Base-by-base conservation (phyloP, 352 stramenopile species). In the Phytophthora pini region DNA sequence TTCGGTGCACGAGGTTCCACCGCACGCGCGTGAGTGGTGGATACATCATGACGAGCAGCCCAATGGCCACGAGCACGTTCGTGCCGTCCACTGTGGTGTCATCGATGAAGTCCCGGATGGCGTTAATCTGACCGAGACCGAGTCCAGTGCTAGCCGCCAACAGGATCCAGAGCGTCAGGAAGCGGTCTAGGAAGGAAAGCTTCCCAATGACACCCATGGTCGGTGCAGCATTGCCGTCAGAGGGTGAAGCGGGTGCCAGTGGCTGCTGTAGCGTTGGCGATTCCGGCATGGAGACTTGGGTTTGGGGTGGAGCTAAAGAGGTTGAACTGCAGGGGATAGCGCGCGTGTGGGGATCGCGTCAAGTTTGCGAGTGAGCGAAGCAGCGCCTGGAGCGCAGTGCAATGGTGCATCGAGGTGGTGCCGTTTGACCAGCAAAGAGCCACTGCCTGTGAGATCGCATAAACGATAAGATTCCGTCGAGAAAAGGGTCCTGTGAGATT, bases 11-110 rank as follows among this genome's bases (percentile, higher is more conserved):
- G n/a, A 83, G 43, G 69, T 83, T 81, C 77, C 77, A 86, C 47
- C 61, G 77, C 34, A 86, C 77, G 26, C 77, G 80, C 56, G 68
- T 46, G 15, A 86, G 71, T 22, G 77, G 77, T 36, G 77, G 77
- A 48, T 87, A 87, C 70, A 87, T 87, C 77, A 84, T 87, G 61
- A 87, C 61, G 56, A 87, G 65, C 44, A 87, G 62, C 12, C 77
- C 74, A 47, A 84, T 65, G 31, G 74, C 74, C 50, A 87, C 77
- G 34, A 87, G 66, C 22, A 87, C 57, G 46, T 87, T 87, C 29
- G 74, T 84, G 70, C 65, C 65, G 47, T 61, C 74, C 39, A 82
- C 56, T 1, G 77, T 84, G 29, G 77, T 87, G 48, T 60, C 56
- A 40, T 80, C 72, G 57, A 87, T 82, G 47, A 76, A 74, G 56